Conservation (phyloP, 805 yeast genomes). For the Ogataea minuta region DNA sequence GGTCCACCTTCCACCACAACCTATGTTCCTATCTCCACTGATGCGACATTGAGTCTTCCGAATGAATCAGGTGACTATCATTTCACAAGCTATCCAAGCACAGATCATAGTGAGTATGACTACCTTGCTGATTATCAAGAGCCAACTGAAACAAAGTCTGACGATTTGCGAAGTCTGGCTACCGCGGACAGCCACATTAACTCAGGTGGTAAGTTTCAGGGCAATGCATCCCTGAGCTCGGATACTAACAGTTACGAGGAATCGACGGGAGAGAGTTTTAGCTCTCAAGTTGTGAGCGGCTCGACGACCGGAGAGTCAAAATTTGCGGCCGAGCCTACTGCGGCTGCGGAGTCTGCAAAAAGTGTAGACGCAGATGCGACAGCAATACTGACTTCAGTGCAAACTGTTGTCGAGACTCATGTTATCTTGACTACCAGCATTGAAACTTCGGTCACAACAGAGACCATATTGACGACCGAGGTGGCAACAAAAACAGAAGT, state of each 20-base stretch:
- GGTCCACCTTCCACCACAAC: conserved; percentile 23
- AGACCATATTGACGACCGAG: conserved; percentile 1
- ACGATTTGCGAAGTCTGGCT: too few relatives aligned
- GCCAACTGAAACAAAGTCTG: too few relatives aligned
- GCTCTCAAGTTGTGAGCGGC: neutral
- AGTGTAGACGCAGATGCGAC: conserved; percentile 5
- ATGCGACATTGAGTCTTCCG: conserved; percentile 1
- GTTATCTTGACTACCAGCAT: conserved; percentile 8
- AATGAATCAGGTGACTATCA: too few relatives aligned
- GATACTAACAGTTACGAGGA: too few relatives aligned
- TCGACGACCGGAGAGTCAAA: too few relatives aligned
- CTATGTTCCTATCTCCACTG: conserved; percentile 17
- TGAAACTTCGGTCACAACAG: conserved; percentile 9
- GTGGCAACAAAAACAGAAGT: conserved; percentile 1
- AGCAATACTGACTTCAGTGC: conserved; percentile 5
- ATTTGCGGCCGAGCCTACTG: neutral
- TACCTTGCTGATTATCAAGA: too few relatives aligned
- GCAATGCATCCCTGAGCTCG: too few relatives aligned
- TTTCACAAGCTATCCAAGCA: too few relatives aligned
- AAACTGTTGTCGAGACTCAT: conserved; percentile 11
- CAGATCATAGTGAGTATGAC: neutral
- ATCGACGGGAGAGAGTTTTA: neutral
- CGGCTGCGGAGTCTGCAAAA: conserved; percentile 2
- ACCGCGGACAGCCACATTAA: conserved; percentile 2
- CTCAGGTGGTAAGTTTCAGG: neutral